These are phyloP conservation scores for Astrothelium subdiscretum DNA, from an alignment of 495 filamentous ascomycete species.

Conservation along the genomic window DNA sequence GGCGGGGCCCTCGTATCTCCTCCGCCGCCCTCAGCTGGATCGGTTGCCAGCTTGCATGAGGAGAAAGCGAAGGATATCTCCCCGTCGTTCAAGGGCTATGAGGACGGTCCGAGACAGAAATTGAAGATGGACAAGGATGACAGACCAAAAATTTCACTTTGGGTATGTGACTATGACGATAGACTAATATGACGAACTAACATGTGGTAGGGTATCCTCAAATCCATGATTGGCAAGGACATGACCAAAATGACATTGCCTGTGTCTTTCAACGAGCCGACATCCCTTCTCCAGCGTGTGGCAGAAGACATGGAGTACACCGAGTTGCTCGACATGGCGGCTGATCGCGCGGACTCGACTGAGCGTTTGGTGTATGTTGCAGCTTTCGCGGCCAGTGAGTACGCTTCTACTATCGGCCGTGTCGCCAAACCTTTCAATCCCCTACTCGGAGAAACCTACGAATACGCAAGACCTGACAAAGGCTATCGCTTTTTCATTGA, in stretches of 20 bases:
- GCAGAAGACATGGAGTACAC: conserved; percentile 97
- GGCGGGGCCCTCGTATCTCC: conserved; percentile 30
- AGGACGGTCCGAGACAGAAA: conserved; percentile 63
- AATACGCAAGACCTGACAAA: conserved; percentile 90
- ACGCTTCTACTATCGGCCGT: conserved; percentile 89
- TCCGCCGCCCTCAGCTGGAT: conserved; percentile 17
- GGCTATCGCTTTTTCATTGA: conserved; percentile 97
- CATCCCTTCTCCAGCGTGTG: conserved; percentile 88
- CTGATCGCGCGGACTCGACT: conserved; percentile 71
- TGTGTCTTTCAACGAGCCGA: conserved; percentile 97
- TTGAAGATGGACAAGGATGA: conserved; percentile 89
- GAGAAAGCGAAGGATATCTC: conserved; percentile 47
- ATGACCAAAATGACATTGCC: conserved; percentile 99
- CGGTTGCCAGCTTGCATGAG: conserved; percentile 36
- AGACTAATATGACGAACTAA: conserved; percentile 16
- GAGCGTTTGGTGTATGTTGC: conserved; percentile 95
- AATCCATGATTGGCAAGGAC: conserved; percentile 99
- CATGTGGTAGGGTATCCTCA: conserved; percentile 67
- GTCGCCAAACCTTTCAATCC: conserved; percentile 98
- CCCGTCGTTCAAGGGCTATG: conserved; percentile 78
- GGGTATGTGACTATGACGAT: conserved; percentile 49
- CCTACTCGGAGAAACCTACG: conserved; percentile 89
- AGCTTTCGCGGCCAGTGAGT: conserved; percentile 89
- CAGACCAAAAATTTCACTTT: conserved; percentile 85
- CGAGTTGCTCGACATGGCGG: conserved; percentile 81